Base-by-base conservation (phyloP, 495 filamentous ascomycete genomes). In the Viridothelium virens region DNA sequence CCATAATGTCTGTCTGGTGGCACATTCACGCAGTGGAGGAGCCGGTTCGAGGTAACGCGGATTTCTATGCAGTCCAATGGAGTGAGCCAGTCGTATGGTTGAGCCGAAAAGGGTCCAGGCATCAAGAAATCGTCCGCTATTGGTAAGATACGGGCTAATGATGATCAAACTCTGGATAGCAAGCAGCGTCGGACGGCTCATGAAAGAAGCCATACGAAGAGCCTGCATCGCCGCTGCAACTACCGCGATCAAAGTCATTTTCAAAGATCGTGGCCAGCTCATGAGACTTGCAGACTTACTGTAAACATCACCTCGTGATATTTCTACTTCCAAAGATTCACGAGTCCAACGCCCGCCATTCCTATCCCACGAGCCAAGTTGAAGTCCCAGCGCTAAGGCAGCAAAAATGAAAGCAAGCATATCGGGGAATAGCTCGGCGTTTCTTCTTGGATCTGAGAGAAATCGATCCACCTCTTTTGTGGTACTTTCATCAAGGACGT, bases 401-500 rank as follows among this genome's bases (percentile, higher is more conserved):
- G 78, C 75, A 66, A 82, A 82, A n/a, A 82, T 70, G 39, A 82
- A 67, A 14, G 79, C 79, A 16, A 82, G 77, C 77, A 80, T 77
- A 56, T 81, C 77, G 11, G 79, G 79, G 65, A 74, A 71, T 47
- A 71, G 67, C 38, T 73, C 65, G 0, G 77, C 76, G 63, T 82
- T 82, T 34, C 72, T 74, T 39, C 76, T 69, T 1, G 71, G 63
- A 66, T 80, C 76, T 0, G 68, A 67, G 1, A 82, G 69, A 65
- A 79, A 82, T 1, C 77, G 70, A 56, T 77, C 73, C 38, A 82
- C 73, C 63, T 81, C 79, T 39, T 63, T 70, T 48, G 68, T 71
- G 7, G 78, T 79, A 38, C 77, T 70, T 56, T 81, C 74, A 7
- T 78, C 74, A 6, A 79, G 79, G 2, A 76, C 66, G 64, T 80